Conservation (phyloP, 805 yeast species). For the Cyberlindnera galapagoensis region DNA sequence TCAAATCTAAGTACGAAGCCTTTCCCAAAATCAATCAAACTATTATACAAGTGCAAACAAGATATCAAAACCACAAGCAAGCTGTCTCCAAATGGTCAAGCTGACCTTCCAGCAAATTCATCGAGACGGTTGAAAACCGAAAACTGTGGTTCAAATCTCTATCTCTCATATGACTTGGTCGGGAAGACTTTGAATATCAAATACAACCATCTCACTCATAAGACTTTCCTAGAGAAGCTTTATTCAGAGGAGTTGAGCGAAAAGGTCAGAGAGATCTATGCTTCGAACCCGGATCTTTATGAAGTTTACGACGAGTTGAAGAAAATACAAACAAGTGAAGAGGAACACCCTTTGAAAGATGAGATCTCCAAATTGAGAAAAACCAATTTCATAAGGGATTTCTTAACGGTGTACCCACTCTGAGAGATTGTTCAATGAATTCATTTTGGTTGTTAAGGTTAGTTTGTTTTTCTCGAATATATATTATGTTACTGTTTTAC, state of each 20-base stretch:
- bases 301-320: constrained; percentile 8
- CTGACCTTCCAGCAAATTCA: constrained; percentile 4
- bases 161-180: constrained; percentile 20
- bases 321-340: constrained; percentile 4
- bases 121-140: constrained; percentile 19
- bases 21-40: constrained; percentile 20
- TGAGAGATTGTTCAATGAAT: too few relatives aligned
- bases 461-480: too few relatives aligned
- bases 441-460: too few relatives aligned
- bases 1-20: constrained; percentile 19
- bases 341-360: constrained; percentile 7
- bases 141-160: constrained; percentile 20
- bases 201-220: constrained; percentile 19
- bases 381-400: constrained; percentile 19
- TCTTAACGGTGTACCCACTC: constrained; percentile 14
- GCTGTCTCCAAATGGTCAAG: constrained; percentile 6
- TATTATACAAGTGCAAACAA: constrained; percentile 22
- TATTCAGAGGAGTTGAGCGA: constrained; percentile 15
- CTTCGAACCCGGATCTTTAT: constrained; percentile 4
- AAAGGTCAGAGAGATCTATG: constrained; percentile 10
- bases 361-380: constrained; percentile 16
- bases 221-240: constrained; percentile 16
- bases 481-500: too few relatives aligned
- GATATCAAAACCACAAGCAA: constrained; percentile 16
- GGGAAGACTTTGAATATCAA: constrained; percentile 18